A percentile compares a stretch with the other conserved stretches of the same genome.
These are phyloP conservation scores for Dothideomycetes sp. DNA, from an alignment of 2,329 filamentous ascomycete species.

Conservation along the genomic window DNA sequence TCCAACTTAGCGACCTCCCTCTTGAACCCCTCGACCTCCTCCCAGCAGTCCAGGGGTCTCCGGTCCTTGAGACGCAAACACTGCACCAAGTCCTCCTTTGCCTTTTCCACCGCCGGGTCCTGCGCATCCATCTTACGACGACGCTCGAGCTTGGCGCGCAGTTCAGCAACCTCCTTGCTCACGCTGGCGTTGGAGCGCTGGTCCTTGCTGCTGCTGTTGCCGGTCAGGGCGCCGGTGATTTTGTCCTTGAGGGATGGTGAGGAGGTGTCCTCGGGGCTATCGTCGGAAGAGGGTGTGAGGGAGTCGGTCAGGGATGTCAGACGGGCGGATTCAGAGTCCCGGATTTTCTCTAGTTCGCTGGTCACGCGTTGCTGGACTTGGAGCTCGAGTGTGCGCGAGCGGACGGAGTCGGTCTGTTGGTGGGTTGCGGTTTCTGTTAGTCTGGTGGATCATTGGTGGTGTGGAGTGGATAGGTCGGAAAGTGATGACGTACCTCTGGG, in stretches of 20 bases:
- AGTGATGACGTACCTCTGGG: slow-evolving; percentile 57
- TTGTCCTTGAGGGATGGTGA: slow-evolving; percentile 13
- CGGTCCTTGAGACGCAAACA: slow-evolving; percentile 79
- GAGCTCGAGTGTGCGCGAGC: slow-evolving; percentile 71
- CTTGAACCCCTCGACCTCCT: slow-evolving; percentile 86
- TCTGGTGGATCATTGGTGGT: neutral
- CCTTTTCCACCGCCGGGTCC: slow-evolving; percentile 61
- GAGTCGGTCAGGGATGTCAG: slow-evolving; percentile 56
- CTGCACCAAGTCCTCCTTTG: slow-evolving; percentile 63
- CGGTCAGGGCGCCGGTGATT: slow-evolving; percentile 16
- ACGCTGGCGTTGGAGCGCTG: slow-evolving; percentile 42
- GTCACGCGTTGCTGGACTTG: slow-evolving; percentile 81
- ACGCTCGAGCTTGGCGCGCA: slow-evolving; percentile 38
- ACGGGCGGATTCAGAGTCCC: slow-evolving; percentile 56
- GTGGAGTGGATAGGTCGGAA: neutral
- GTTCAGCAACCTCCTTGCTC: slow-evolving; percentile 44
- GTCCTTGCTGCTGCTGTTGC: too few species aligned
- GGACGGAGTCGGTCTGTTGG: slow-evolving; percentile 75
- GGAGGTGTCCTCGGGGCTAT: slow-evolving; percentile 13
- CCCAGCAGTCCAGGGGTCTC: slow-evolving; percentile 85
- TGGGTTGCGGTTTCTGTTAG: slow-evolving; percentile 1
- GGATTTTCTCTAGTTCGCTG: slow-evolving; percentile 71
- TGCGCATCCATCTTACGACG: slow-evolving; percentile 51
- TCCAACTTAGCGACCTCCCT: slow-evolving; percentile 78
- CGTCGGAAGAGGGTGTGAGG: slow-evolving; percentile 26